Evolutionary conservation across 2,329 filamentous ascomycete species (phyloP), one percentile per base, ranked within the genome.

Genomic region (Ophiostoma montium): DNA sequence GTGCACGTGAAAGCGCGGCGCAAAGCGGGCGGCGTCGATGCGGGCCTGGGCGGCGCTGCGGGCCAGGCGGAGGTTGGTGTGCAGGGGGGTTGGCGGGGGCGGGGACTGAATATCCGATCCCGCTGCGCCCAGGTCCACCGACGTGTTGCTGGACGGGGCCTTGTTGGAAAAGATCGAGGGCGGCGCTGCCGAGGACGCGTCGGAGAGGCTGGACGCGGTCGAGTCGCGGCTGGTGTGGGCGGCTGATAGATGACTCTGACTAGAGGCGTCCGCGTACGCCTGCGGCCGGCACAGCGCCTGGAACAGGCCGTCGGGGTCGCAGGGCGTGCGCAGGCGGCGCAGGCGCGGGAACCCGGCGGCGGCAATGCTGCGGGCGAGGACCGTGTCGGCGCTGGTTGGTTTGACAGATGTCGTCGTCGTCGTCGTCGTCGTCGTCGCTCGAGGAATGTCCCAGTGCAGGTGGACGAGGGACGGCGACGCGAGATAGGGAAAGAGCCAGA

Each of bases 221-320:
- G 23, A 27, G 23, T 4, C 4, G 23, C 5, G 4, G 23, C 23
- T 27, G 23, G 23, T 5, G 5, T 27, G 23, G 23, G 23, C 23
- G 4, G 23, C 23, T 27, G 23, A 8, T 27, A 8, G 23, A 27
- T 4, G 23, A 27, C 5, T 8, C 5, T 8, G 8, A 8, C 5
- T 27, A 27, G 23, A 5, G 23, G 23, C 64, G 36, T 78, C 70
- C 18, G 76, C 67, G 30, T 70, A 69, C 30, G 74, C 73, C 4
- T 71, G 65, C 1, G 83, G 83, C 39, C 71, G 73, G 61, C 84
- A 89, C 1, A 87, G 70, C 1, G 69, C 65, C 63, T 89, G 84
- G 53, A 88, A 77, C 8, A 75, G 56, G 23, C 83, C 84, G 5
- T 84, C 75, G 1, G 81, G 74, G 55, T 89, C 84, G 50, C 77